Conservation (phyloP, 2,329 filamentous ascomycete genomes). For the Ophiocordyceps camponoti-leonardi region DNA sequence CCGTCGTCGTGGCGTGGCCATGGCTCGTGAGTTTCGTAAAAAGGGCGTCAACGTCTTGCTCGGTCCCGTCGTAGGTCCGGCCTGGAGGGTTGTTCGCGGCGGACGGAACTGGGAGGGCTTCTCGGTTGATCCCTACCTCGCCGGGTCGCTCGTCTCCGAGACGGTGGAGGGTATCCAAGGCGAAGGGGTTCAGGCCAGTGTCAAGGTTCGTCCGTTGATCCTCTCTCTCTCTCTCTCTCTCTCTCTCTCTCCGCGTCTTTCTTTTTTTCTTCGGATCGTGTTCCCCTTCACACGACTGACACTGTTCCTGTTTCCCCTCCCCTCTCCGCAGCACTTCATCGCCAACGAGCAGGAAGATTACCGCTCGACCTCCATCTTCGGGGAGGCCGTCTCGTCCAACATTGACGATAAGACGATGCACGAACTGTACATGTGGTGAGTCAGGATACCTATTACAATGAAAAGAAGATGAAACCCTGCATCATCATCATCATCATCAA, state of each 20-base stretch:
- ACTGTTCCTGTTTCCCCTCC: too few relatives aligned
- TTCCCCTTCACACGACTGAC: not conserved
- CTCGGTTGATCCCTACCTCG: constrained; percentile 48
- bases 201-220: constrained; percentile 16
- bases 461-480: constrained; percentile 70
- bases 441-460: too few relatives aligned
- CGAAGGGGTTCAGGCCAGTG: constrained; percentile 37
- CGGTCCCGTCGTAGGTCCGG: constrained; percentile 51
- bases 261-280: too few relatives aligned
- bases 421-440: constrained; percentile 73
- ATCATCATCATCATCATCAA: constrained; percentile 74
- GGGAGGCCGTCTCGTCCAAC: constrained; percentile 48
- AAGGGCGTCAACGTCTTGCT: constrained; percentile 51
- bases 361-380: constrained; percentile 36
- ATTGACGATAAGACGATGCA: constrained; percentile 56
- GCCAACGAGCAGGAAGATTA: constrained; percentile 47
- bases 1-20: constrained; percentile 29
- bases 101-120: constrained; percentile 67
- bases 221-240: not conserved
- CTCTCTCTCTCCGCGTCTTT: not conserved
- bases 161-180: constrained; percentile 58
- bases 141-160: constrained; percentile 55
- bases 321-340: constrained; percentile 22
- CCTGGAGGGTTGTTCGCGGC: constrained; percentile 55
- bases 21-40: constrained; percentile 38